A percentile compares a stretch with the other conserved stretches of the same genome.
These are phyloP conservation scores for Endothia cerciana DNA, from an alignment of 2,329 filamentous ascomycete species.

Conservation along the genomic window DNA sequence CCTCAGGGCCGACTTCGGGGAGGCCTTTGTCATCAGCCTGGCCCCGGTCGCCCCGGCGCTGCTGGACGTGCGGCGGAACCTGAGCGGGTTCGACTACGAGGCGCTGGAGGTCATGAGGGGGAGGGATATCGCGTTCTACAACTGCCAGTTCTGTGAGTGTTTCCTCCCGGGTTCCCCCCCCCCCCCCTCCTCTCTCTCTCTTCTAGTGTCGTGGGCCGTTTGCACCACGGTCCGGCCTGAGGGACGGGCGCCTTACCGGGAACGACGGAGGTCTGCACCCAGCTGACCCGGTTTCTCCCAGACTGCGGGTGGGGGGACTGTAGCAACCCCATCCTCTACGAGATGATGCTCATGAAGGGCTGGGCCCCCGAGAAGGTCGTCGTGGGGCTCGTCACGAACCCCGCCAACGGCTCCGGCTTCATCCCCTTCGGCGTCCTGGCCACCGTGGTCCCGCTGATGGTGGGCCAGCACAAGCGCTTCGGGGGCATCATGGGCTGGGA, in stretches of 20 bases:
- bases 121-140: constrained; percentile 75
- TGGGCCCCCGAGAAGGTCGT: constrained; percentile 73
- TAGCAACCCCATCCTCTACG: constrained; percentile 52
- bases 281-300: not conserved
- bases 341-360: constrained; percentile 54
- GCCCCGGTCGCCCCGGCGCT: constrained; percentile 79
- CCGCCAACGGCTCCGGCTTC: constrained; percentile 68
- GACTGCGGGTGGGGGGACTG: constrained; percentile 83
- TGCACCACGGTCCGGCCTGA: too few species aligned
- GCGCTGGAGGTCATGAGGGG: constrained; percentile 68
- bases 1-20: constrained; percentile 67
- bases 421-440: constrained; percentile 63
- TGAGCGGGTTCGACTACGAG: constrained; percentile 77
- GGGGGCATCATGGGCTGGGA: constrained; percentile 88
- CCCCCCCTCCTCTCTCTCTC: not conserved
- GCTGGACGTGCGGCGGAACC: constrained; percentile 61
- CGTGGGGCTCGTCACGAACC: constrained; percentile 75
- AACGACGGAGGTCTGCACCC: not conserved
- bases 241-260: too few species aligned
- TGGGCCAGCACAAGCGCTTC: constrained; percentile 64
- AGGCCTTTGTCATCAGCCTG: constrained; percentile 72
- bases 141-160: constrained; percentile 65
- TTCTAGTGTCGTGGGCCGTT: not conserved
- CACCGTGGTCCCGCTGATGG: constrained; percentile 59
- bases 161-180: too few species aligned